A percentile compares a stretch with the other conserved stretches of the same genome.
Evolutionary conservation across 345 rosid genomes (phyloP).

Genomic region (Linum tenue): DNA sequence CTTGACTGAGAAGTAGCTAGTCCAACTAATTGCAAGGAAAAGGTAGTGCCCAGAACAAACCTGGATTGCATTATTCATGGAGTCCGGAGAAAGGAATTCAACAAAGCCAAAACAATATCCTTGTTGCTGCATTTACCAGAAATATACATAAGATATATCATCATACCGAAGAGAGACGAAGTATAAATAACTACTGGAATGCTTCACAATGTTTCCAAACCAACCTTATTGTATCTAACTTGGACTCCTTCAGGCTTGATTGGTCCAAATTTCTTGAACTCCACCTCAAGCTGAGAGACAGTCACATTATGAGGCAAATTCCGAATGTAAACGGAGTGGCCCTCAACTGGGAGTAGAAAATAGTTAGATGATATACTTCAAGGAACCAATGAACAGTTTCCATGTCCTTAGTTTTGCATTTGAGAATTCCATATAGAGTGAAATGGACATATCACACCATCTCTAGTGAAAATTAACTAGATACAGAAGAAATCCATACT

Average conservation of each 20-base stretch:
- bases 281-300: conserved; percentile 15
- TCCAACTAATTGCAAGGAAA: too few species aligned
- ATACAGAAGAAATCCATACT: too few species aligned
- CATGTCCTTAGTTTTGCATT: too few species aligned
- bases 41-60: conserved; percentile 1
- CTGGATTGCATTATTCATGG: conserved; percentile 21
- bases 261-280: conserved; percentile 23
- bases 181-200: background rate
- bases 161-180: background rate
- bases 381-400: too few species aligned
- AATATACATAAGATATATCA: background rate
- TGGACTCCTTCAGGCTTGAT: conserved; percentile 23
- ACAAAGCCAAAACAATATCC: conserved; percentile 27
- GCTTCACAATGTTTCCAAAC: background rate
- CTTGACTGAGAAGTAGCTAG: too few species aligned
- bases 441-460: too few species aligned
- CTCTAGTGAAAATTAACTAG: too few species aligned
- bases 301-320: conserved; percentile 18
- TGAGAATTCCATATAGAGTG: too few species aligned
- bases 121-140: conserved; percentile 11
- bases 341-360: conserved; percentile 12
- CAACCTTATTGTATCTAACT: conserved; percentile 22
- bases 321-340: conserved; percentile 22
- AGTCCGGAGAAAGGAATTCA: conserved; percentile 19
- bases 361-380: background rate